Evolutionary conservation across 768 basidiomycete genomes (phyloP).

Genomic region (Serendipita sp.): DNA sequence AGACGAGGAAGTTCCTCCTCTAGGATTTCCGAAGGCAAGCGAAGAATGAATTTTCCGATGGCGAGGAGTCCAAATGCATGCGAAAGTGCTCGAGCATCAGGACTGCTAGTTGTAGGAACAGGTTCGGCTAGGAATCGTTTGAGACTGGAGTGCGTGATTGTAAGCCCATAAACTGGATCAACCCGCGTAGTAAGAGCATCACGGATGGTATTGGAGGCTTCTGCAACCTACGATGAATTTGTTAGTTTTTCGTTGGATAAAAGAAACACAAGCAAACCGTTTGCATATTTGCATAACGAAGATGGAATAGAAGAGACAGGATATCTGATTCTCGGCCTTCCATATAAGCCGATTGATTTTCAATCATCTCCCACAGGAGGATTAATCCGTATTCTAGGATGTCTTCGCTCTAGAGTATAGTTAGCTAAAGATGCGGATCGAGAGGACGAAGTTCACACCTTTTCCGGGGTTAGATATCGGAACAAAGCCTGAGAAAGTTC

Average conservation of each 20-base stretch:
- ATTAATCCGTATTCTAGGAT: slow-evolving; percentile 66
- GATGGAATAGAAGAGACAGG: slow-evolving; percentile 49
- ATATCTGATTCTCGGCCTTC: slow-evolving; percentile 70
- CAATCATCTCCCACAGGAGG: slow-evolving; percentile 68
- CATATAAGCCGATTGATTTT: slow-evolving; percentile 51
- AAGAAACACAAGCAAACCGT: slow-evolving; percentile 33
- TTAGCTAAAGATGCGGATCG: slow-evolving; percentile 4
- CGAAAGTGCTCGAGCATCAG: slow-evolving; percentile 43
- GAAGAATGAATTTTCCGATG: slow-evolving; percentile 65
- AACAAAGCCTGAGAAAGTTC: slow-evolving; percentile 50
- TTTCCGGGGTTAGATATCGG: slow-evolving; percentile 41
- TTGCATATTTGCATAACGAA: slow-evolving; percentile 56
- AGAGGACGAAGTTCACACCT: slow-evolving; percentile 29
- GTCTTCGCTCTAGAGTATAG: slow-evolving; percentile 36
- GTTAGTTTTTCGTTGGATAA: background rate
- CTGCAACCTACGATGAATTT: slow-evolving; percentile 44
- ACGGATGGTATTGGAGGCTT: slow-evolving; percentile 69
- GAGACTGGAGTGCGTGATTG: slow-evolving; percentile 61
- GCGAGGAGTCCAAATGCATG: slow-evolving; percentile 76
- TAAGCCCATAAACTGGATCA: slow-evolving; percentile 73
- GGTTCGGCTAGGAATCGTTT: slow-evolving; percentile 45
- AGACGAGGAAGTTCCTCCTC: slow-evolving; percentile 77
- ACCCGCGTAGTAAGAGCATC: slow-evolving; percentile 54
- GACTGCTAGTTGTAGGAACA: slow-evolving; percentile 26
- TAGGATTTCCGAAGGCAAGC: slow-evolving; percentile 65